phyloP scores from a whole-genome alignment of 495 filamentous ascomycete genomes.

The Daldinia childiae region DNA sequence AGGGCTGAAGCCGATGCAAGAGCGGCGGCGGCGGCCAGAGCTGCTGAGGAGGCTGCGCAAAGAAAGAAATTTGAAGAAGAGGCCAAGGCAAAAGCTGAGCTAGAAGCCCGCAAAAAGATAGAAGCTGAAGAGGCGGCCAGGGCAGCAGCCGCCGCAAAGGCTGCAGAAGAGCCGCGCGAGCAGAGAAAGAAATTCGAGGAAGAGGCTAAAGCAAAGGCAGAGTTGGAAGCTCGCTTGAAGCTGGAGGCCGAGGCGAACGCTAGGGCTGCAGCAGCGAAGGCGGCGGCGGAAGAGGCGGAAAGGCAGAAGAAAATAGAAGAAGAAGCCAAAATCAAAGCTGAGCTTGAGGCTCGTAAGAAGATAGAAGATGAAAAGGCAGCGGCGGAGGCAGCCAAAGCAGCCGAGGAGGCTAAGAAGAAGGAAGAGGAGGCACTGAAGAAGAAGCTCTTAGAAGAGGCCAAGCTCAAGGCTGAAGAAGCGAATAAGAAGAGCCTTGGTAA shows the following conservation, averaged over 20 bases:
- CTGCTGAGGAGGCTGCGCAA: slow-evolving; percentile 60
- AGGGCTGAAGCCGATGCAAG: slow-evolving; percentile 55
- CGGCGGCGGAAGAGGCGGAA: slow-evolving; percentile 37
- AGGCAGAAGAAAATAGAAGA: slow-evolving; percentile 40
- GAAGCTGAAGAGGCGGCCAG: slow-evolving; percentile 42
- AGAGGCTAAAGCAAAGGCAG: slow-evolving; percentile 45
- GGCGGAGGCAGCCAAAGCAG: slow-evolving; percentile 39
- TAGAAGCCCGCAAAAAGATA: slow-evolving; percentile 47
- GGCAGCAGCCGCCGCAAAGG: slow-evolving; percentile 55
- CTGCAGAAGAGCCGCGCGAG: slow-evolving; percentile 59
- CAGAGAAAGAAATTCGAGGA: slow-evolving; percentile 55
- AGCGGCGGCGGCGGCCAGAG: slow-evolving; percentile 52
- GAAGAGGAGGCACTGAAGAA: slow-evolving; percentile 60
- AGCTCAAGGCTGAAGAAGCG: slow-evolving; percentile 63
- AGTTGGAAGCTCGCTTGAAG: slow-evolving; percentile 46
- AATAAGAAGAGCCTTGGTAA: slow-evolving; percentile 55
- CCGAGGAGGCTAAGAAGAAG: slow-evolving; percentile 50
- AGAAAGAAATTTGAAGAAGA: slow-evolving; percentile 52
- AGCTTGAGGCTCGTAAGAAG: slow-evolving; percentile 54
- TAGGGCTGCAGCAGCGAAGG: slow-evolving; percentile 36
- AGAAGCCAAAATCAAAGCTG: slow-evolving; percentile 57
- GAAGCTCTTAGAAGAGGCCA: slow-evolving; percentile 54
- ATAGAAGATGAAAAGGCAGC: slow-evolving; percentile 51
- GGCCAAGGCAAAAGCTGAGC: slow-evolving; percentile 44
- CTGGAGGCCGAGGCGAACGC: slow-evolving; percentile 47